Conservation (phyloP, 129 eudicot species). For the Logfia minima region DNA sequence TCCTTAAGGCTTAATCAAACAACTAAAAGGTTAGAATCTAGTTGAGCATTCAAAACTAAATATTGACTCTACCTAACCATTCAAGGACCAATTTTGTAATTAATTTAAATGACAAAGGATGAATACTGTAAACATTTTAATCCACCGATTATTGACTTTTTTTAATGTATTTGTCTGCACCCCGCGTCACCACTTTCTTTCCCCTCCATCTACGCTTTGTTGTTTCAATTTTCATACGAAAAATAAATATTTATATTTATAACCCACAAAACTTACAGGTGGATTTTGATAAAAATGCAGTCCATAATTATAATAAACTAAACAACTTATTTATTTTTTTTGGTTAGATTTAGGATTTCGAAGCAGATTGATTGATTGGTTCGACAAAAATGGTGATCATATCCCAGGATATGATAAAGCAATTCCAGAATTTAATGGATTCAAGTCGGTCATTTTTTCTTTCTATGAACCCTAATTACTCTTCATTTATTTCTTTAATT, state of each 20-base stretch:
- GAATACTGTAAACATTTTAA: neutral
- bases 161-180: slow-evolving; percentile 2
- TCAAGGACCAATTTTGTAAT: neutral
- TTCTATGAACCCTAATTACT: slow-evolving; percentile 14
- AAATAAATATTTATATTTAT: neutral
- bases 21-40: too few relatives aligned
- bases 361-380: slow-evolving; percentile 22
- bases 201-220: slow-evolving; percentile 29
- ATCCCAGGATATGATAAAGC: slow-evolving; percentile 53
- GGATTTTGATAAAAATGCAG: slow-evolving; percentile 21
- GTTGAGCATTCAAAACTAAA: neutral
- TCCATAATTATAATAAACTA: neutral
- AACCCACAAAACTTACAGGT: neutral
- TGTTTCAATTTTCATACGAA: neutral
- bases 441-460: slow-evolving; percentile 42
- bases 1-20: neutral
- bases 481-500: neutral
- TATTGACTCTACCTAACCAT: neutral
- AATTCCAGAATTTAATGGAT: slow-evolving; percentile 56
- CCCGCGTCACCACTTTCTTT: slow-evolving; percentile 22
- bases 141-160: neutral
- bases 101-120: neutral
- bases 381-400: slow-evolving; percentile 55
- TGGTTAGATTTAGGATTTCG: slow-evolving; percentile 24
- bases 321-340: neutral